phyloP scores from a whole-genome alignment of 1,284 basidiomycete genomes.

The Stereum hirsutum region DNA sequence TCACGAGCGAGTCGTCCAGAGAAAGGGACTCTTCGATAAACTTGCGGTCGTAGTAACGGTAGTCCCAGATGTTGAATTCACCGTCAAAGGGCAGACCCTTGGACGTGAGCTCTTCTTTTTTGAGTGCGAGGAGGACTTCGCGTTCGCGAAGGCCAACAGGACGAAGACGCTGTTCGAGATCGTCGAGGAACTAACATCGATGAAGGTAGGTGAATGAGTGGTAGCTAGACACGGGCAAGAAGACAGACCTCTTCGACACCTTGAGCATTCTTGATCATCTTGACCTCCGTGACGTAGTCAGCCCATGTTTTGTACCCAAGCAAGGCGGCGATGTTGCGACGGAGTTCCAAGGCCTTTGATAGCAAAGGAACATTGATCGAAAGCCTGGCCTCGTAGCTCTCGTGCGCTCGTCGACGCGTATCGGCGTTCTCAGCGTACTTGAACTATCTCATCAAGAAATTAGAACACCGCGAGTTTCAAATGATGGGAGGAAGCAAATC shows the following conservation, averaged over 20 bases:
- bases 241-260: slow-evolving; percentile 40
- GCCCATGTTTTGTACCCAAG: slow-evolving; percentile 77
- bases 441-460: slow-evolving; percentile 34
- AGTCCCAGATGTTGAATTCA: slow-evolving; percentile 43
- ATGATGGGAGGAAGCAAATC: not conserved
- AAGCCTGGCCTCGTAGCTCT: slow-evolving; percentile 61
- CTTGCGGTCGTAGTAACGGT: slow-evolving; percentile 62
- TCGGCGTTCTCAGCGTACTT: slow-evolving; percentile 66
- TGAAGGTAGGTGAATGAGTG: not conserved
- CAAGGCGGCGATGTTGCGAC: slow-evolving; percentile 56
- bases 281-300: slow-evolving; percentile 72
- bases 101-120: slow-evolving; percentile 58
- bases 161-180: slow-evolving; percentile 64
- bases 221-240: no score
- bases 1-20: slow-evolving; percentile 68
- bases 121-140: slow-evolving; percentile 57
- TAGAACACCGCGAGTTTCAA: not conserved
- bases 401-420: slow-evolving; percentile 55
- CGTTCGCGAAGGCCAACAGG: slow-evolving; percentile 64
- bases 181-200: slow-evolving; percentile 50
- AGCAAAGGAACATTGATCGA: slow-evolving; percentile 63
- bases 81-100: slow-evolving; percentile 54
- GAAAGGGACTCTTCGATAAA: slow-evolving; percentile 56
- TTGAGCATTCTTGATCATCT: slow-evolving; percentile 72
- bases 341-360: slow-evolving; percentile 53